phyloP scores from a whole-genome alignment of 2,329 filamentous ascomycete genomes.

The Penicillium polonicum region DNA sequence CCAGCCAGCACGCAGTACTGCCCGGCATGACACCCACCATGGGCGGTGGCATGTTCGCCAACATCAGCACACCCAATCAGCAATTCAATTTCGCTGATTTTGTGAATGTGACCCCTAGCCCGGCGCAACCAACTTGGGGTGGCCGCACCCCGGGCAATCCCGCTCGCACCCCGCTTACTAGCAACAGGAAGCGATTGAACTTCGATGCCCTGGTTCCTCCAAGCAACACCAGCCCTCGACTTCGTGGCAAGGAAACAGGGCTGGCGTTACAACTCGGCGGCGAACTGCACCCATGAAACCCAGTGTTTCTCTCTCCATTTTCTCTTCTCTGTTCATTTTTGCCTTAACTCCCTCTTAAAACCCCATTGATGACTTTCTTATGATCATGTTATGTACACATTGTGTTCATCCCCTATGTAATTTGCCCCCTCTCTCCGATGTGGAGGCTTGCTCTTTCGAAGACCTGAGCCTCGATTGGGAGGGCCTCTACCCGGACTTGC shows the following conservation, averaged over 20 bases:
- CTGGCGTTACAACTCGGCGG: slow-evolving; percentile 67
- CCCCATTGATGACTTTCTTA: slow-evolving; percentile 23
- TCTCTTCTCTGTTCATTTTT: slow-evolving; percentile 23
- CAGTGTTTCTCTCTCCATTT: neutral
- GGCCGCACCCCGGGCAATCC: slow-evolving; percentile 55
- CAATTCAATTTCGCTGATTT: slow-evolving; percentile 95
- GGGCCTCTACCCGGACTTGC: slow-evolving; percentile 11
- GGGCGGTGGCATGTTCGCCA: slow-evolving; percentile 71
- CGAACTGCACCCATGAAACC: slow-evolving; percentile 54
- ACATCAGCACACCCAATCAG: slow-evolving; percentile 74
- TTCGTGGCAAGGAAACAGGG: slow-evolving; percentile 48
- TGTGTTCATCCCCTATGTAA: slow-evolving; percentile 21
- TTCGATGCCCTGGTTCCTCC: slow-evolving; percentile 73
- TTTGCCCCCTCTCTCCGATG: neutral
- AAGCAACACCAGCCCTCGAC: slow-evolving; percentile 46
- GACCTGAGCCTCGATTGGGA: neutral
- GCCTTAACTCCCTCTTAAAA: slow-evolving; percentile 22
- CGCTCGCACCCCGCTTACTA: slow-evolving; percentile 66
- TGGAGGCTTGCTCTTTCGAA: neutral
- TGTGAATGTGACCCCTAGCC: slow-evolving; percentile 94
- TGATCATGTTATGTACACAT: slow-evolving; percentile 24
- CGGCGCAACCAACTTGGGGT: slow-evolving; percentile 80
- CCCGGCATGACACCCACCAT: slow-evolving; percentile 56
- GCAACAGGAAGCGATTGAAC: slow-evolving; percentile 73
- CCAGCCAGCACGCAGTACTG: slow-evolving; percentile 58